Evolutionary conservation across 1,284 basidiomycete genomes (phyloP).

Genomic region (Rhodotorula sp.): DNA sequence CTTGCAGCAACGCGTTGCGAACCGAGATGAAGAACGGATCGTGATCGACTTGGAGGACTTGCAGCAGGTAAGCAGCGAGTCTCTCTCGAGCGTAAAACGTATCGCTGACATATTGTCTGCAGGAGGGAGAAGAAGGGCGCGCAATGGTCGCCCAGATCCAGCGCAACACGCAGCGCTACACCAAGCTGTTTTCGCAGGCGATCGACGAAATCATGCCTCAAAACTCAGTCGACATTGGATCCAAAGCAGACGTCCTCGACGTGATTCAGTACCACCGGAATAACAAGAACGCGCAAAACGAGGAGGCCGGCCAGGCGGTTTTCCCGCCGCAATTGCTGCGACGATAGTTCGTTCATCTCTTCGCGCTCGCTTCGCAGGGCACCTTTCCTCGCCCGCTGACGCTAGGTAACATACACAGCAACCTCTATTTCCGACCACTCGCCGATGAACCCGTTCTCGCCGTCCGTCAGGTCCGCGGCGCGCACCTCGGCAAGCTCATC

Average conservation of each 20-base stretch:
- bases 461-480: slow-evolving; percentile 84
- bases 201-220: slow-evolving; percentile 84
- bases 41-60: slow-evolving; percentile 52
- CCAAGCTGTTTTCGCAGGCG: slow-evolving; percentile 83
- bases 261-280: slow-evolving; percentile 89
- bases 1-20: slow-evolving; percentile 82
- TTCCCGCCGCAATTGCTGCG: slow-evolving; percentile 89
- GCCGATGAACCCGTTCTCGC: slow-evolving; percentile 69
- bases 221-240: slow-evolving; percentile 82
- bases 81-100: rapidly evolving
- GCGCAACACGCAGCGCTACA: slow-evolving; percentile 85
- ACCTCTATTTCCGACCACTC: slow-evolving; percentile 88
- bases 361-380: background rate
- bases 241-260: slow-evolving; percentile 78
- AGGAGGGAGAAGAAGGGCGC: slow-evolving; percentile 65
- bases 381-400: no score
- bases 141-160: slow-evolving; percentile 70
- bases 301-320: slow-evolving; percentile 59
- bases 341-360: slow-evolving; percentile 72
- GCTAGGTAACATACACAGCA: slow-evolving; percentile 56
- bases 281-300: slow-evolving; percentile 77
- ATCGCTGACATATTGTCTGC: slow-evolving; percentile 50
- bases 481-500: slow-evolving; percentile 85
- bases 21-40: slow-evolving; percentile 79
- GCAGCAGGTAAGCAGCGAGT: slow-evolving; percentile 42